A percentile compares a stretch with the other conserved stretches of the same genome.
These are phyloP conservation scores for Lecanoromycetidae sp. DNA, from an alignment of 2,329 filamentous ascomycete species.

Conservation along the genomic window DNA sequence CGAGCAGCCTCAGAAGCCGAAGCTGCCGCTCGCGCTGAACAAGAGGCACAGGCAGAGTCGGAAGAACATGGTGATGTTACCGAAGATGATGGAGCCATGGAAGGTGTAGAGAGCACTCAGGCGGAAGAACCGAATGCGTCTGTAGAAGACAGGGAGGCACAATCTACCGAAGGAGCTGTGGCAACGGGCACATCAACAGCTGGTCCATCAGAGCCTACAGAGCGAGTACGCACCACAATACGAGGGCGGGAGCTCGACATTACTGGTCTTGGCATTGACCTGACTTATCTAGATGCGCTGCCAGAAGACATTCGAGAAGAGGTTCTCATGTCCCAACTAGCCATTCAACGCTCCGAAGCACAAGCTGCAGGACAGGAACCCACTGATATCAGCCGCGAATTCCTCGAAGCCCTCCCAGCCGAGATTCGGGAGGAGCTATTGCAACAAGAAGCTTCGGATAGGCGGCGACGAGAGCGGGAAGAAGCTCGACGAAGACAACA, in stretches of 20 bases:
- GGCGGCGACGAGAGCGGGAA: slow-evolving; percentile 76
- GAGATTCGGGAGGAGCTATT: slow-evolving; percentile 85
- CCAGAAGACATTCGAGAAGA: slow-evolving; percentile 94
- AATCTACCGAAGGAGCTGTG: slow-evolving; percentile 23
- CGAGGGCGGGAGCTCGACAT: slow-evolving; percentile 83
- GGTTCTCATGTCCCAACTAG: slow-evolving; percentile 83
- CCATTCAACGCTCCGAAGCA: slow-evolving; percentile 68
- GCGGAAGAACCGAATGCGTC: slow-evolving; percentile 27
- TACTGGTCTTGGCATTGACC: slow-evolving; percentile 85
- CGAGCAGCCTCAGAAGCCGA: slow-evolving; percentile 27
- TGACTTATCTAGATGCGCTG: slow-evolving; percentile 90
- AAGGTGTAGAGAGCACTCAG: slow-evolving; percentile 54
- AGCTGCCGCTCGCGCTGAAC: slow-evolving; percentile 22
- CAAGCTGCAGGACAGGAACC: slow-evolving; percentile 58
- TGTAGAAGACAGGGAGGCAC: slow-evolving; percentile 24
- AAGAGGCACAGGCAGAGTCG: slow-evolving; percentile 20
- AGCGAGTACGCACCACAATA: slow-evolving; percentile 68
- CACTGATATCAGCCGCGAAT: slow-evolving; percentile 80
- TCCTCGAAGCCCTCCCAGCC: slow-evolving; percentile 79
- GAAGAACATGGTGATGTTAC: slow-evolving; percentile 17
- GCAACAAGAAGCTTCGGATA: slow-evolving; percentile 78
- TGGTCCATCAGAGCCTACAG: slow-evolving; percentile 37
- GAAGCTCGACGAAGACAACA: slow-evolving; percentile 53
- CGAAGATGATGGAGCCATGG: slow-evolving; percentile 50
- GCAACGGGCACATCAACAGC: slow-evolving; percentile 27